Conservation (phyloP, 2,329 filamentous ascomycete genomes). For the Knufia petricola region DNA sequence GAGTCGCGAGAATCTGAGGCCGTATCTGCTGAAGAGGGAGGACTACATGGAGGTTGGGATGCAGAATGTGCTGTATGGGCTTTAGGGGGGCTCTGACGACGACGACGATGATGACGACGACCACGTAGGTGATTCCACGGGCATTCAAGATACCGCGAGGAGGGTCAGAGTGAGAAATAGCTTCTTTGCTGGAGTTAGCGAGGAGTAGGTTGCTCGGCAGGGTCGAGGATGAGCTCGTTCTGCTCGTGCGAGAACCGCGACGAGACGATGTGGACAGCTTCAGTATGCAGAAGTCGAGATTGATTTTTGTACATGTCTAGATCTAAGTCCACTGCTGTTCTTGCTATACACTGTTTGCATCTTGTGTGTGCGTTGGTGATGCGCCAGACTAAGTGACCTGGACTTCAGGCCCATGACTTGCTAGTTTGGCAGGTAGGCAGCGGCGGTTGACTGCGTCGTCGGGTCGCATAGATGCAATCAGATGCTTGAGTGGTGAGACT, state of each 20-base stretch:
- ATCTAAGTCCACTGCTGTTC: neutral
- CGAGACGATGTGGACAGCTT: neutral
- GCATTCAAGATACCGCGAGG: neutral
- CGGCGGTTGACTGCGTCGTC: too few species aligned
- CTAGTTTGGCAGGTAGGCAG: too few species aligned
- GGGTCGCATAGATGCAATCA: too few species aligned
- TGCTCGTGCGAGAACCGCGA: neutral
- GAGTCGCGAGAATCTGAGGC: constrained; percentile 61
- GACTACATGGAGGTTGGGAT: constrained; percentile 73
- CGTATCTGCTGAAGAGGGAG: constrained; percentile 75
- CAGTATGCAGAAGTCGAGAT: constrained; percentile 1
- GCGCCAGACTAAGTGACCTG: too few species aligned
- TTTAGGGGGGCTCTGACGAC: constrained; percentile 31
- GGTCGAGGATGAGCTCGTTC: neutral
- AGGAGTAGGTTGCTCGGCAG: neutral
- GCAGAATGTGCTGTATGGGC: constrained; percentile 65
- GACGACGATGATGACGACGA: neutral
- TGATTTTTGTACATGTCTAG: neutral
- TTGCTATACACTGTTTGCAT: neutral
- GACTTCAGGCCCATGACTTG: too few species aligned
- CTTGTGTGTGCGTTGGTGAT: too few species aligned
- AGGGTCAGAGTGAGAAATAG: neutral
- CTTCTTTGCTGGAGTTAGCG: neutral
- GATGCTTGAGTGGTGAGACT: too few species aligned
- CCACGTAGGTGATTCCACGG: neutral